These are phyloP conservation scores for Cryphonectria nitschkei DNA, from an alignment of 2,329 filamentous ascomycete species.

Conservation along the genomic window DNA sequence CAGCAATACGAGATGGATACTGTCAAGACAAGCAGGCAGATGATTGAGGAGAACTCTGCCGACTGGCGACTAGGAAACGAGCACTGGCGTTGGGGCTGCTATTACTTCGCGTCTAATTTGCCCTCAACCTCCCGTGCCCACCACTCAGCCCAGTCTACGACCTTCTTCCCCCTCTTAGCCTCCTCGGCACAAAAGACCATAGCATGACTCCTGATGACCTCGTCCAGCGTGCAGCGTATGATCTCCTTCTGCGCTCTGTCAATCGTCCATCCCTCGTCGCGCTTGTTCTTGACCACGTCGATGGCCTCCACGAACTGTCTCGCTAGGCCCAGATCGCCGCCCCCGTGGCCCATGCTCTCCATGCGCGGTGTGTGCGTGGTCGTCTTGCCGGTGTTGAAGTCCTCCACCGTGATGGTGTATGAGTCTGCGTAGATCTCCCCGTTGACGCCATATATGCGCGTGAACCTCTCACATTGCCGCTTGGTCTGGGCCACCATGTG, in stretches of 20 bases:
- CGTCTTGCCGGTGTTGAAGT: conserved; percentile 65
- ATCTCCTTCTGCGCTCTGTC: conserved; percentile 73
- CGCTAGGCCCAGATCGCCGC: conserved; percentile 79
- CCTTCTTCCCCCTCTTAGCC: conserved; percentile 69
- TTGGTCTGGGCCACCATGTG: conserved; percentile 94
- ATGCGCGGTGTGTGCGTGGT: conserved; percentile 63
- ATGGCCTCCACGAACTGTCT: conserved; percentile 84
- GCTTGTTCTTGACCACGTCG: conserved; percentile 74
- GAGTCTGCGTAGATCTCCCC: conserved; percentile 90
- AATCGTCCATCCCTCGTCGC: conserved; percentile 68
- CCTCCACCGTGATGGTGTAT: conserved; percentile 72
- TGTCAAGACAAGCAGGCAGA: neutral
- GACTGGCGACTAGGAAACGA: neutral
- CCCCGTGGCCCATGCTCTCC: conserved; percentile 67
- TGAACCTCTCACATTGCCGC: conserved; percentile 83
- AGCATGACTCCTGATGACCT: conserved; percentile 86
- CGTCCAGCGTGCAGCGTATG: conserved; percentile 83
- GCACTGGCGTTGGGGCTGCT: neutral
- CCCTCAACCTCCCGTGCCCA: conserved; percentile 63
- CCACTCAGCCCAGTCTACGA: conserved; percentile 78
- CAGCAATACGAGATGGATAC: neutral
- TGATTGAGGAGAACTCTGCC: neutral
- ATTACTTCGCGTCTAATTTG: conserved; percentile 25
- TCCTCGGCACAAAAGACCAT: conserved; percentile 95
- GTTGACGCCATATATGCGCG: conserved; percentile 80